Conservation (phyloP, 441 rosid species). For the Populus hybrid region DNA sequence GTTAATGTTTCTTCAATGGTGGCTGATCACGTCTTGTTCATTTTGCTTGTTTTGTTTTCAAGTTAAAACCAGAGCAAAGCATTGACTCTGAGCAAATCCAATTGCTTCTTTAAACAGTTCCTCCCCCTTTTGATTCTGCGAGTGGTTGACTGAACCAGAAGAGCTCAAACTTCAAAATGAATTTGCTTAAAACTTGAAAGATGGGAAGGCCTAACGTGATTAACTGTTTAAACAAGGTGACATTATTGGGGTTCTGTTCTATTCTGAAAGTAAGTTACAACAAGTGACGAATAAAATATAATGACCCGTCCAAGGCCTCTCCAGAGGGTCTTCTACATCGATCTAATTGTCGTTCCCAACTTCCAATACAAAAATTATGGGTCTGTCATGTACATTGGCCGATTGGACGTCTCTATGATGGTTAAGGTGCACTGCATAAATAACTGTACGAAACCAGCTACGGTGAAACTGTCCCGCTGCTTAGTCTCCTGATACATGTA, state of each 20-base stretch:
- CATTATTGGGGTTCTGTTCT: not conserved
- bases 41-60: not conserved
- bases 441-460: conserved; percentile 24
- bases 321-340: not conserved
- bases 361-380: not conserved
- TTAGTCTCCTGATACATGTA: conserved; percentile 64
- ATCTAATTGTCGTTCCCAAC: not conserved
- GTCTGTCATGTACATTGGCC: not conserved
- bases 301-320: not conserved
- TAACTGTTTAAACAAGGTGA: not conserved
- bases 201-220: not conserved
- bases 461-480: conserved; percentile 3
- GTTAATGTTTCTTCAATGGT: not conserved
- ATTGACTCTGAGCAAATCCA: not conserved
- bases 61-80: not conserved
- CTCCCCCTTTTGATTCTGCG: not conserved
- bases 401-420: conserved; percentile 16
- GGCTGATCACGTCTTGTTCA: too few species aligned
- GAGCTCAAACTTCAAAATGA: not conserved
- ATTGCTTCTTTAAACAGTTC: too few species aligned
- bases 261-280: not conserved
- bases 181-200: too few species aligned
- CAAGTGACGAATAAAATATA: not conserved
- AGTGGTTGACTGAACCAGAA: not conserved
- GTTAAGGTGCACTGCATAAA: conserved; percentile 13